These are phyloP conservation scores for Marasmius tenuissimus DNA, from an alignment of 1,284 basidiomycete genomes.

Conservation along the genomic window DNA sequence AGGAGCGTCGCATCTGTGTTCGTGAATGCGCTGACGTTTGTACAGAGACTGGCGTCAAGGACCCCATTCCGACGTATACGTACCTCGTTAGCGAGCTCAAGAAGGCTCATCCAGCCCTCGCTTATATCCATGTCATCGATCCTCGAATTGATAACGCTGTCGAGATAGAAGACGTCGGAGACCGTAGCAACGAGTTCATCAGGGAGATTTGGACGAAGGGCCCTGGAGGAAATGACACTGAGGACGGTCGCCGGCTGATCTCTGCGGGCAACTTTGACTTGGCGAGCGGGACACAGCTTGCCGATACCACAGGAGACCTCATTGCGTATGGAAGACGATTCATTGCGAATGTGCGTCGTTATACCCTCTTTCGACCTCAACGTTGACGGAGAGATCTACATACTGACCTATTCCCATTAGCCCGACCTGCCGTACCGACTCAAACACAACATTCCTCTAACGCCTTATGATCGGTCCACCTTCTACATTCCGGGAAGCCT, in stretches of 20 bases:
- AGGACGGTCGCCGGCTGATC: constrained; percentile 37
- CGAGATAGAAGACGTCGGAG: constrained; percentile 6
- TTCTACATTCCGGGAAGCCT: constrained; percentile 23
- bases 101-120: constrained; percentile 42
- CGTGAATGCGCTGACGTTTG: not conserved
- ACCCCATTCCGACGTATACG: constrained; percentile 43
- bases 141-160: constrained; percentile 29
- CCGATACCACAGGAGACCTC: constrained; percentile 33
- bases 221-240: constrained; percentile 10
- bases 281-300: constrained; percentile 30
- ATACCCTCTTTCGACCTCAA: not conserved
- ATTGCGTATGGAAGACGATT: constrained; percentile 44
- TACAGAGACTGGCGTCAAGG: constrained; percentile 41
- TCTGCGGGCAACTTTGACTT: constrained; percentile 44
- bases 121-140: constrained; percentile 44
- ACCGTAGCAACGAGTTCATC: constrained; percentile 35
- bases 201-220: constrained; percentile 30
- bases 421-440: not conserved
- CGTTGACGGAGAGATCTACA: not conserved
- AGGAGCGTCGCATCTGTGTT: not conserved
- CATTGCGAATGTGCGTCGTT: constrained; percentile 6
- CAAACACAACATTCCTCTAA: constrained; percentile 22
- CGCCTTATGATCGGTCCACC: constrained; percentile 22
- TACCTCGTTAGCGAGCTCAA: constrained; percentile 31
- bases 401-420: not conserved